phyloP scores from a whole-genome alignment of 495 filamentous ascomycete species.

The Penicillium maclennaniae region DNA sequence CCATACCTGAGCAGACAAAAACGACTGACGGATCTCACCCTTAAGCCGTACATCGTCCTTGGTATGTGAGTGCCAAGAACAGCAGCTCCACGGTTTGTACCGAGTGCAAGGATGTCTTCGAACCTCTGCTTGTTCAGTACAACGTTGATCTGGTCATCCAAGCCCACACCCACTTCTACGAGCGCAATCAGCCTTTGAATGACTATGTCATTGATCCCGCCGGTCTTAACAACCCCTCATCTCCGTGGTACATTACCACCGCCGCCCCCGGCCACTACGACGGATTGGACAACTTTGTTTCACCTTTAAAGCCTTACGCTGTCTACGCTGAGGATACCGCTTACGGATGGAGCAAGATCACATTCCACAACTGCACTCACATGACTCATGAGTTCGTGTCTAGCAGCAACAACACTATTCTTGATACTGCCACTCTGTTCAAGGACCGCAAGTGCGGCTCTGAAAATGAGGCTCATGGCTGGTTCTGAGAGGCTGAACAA shows the following conservation, averaged over 20 bases:
- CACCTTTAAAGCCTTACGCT: constrained; percentile 1
- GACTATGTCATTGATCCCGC: constrained; percentile 3
- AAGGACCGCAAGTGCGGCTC: constrained; percentile 3
- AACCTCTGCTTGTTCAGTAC: constrained; percentile 5
- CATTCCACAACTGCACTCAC: constrained; percentile 13
- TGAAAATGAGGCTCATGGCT: no score
- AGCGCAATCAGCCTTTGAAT: constrained; percentile 7
- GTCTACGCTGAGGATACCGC: constrained; percentile 1
- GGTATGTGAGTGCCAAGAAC: constrained; percentile 9
- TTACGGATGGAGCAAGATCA: constrained; percentile 13
- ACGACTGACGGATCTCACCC: no score
- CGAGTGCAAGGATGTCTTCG: constrained; percentile 7
- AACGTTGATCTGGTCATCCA: constrained; percentile 8
- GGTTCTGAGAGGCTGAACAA: no score
- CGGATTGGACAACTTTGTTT: constrained; percentile 3
- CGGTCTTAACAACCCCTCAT: constrained; percentile 7
- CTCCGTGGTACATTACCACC: constrained; percentile 12
- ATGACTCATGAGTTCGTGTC: constrained; percentile 3
- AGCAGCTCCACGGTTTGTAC: constrained; percentile 1
- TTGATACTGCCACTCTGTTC: constrained; percentile 3
- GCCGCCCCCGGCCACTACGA: constrained; percentile 10
- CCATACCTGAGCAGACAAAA: no score
- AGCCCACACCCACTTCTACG: constrained; percentile 10
- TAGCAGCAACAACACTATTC: constrained; percentile 2
- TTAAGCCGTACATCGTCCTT: constrained; percentile 4